A percentile compares a stretch with the other conserved stretches of the same genome.
phyloP scores from a whole-genome alignment of 164 flowering plant genomes.

The Liquidambar formosana region DNA sequence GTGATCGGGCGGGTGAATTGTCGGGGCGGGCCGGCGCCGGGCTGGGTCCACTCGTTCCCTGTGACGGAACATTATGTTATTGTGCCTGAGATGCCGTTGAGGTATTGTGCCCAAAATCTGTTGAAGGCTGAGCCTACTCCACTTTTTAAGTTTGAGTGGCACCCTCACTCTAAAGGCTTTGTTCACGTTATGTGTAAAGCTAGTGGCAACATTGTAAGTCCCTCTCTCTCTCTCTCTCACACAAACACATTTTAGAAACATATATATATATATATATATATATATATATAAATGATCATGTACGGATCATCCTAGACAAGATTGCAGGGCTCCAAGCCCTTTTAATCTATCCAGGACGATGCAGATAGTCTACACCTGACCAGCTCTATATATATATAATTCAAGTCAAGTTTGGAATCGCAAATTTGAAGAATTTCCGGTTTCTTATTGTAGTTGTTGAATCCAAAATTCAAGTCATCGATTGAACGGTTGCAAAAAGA shows the following conservation, averaged over 20 bases:
- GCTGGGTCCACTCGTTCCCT: constrained; percentile 98
- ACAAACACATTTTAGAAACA: not conserved
- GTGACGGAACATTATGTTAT: constrained; percentile 79
- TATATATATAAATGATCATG: too few species aligned
- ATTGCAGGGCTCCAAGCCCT: too few species aligned
- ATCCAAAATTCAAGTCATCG: too few species aligned
- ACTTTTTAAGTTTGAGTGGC: constrained; percentile 93
- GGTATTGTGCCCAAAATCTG: constrained; percentile 77
- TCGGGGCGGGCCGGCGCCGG: constrained; percentile 78
- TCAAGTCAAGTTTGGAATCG: too few species aligned
- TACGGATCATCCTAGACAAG: too few species aligned
- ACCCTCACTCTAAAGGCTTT: constrained; percentile 75
- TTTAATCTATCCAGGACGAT: too few species aligned
- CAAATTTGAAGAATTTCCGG: too few species aligned
- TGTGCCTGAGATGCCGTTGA: constrained; percentile 94
- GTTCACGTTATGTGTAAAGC: constrained; percentile 88
- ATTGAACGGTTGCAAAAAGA: too few species aligned
- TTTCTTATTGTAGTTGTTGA: too few species aligned
- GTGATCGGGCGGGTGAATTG: constrained; percentile 86
- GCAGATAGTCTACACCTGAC: too few species aligned
- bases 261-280: not conserved
- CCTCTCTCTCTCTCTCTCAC: constrained; percentile 15
- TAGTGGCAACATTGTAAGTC: constrained; percentile 78
- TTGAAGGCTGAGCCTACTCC: constrained; percentile 92
- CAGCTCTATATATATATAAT: too few species aligned